A percentile compares a stretch with the other conserved stretches of the same genome.
Conservation (phyloP, 306 rosid species). For the Inga oerstediana region DNA sequence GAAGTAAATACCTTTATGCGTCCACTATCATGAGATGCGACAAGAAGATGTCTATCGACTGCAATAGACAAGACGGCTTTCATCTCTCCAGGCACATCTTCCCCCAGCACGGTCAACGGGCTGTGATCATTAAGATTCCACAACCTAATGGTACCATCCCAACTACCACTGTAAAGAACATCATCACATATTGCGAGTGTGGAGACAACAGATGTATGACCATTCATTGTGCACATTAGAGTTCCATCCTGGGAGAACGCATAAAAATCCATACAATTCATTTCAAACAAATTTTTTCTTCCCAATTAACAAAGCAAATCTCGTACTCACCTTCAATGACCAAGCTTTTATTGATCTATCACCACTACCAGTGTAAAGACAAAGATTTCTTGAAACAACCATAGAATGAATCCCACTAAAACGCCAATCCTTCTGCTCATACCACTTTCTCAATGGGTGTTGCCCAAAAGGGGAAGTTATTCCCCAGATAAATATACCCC, state of each 20-base stretch:
- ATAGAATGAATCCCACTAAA: slow-evolving; percentile 87
- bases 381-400: slow-evolving; percentile 55
- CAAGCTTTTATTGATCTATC: slow-evolving; percentile 89
- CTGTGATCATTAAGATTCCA: slow-evolving; percentile 91
- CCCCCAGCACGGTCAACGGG: slow-evolving; percentile 77
- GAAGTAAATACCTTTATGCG: slow-evolving; percentile 64
- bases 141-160: slow-evolving; percentile 93
- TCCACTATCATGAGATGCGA: slow-evolving; percentile 88
- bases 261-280: slow-evolving; percentile 33
- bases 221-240: slow-evolving; percentile 72
- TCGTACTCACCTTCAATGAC: slow-evolving; percentile 63
- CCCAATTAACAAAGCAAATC: slow-evolving; percentile 17
- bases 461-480: slow-evolving; percentile 53
- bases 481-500: slow-evolving; percentile 81
- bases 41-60: slow-evolving; percentile 57
- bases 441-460: slow-evolving; percentile 77
- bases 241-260: slow-evolving; percentile 65
- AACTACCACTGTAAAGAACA: slow-evolving; percentile 95
- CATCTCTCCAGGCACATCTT: slow-evolving; percentile 56
- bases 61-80: slow-evolving; percentile 66
- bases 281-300: slow-evolving; percentile 17
- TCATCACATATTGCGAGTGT: slow-evolving; percentile 65
- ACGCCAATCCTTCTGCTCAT: slow-evolving; percentile 94
- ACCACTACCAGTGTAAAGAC: slow-evolving; percentile 83
- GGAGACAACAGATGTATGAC: slow-evolving; percentile 88